Conservation (phyloP, 768 basidiomycete genomes). For the Russula vinacea region DNA sequence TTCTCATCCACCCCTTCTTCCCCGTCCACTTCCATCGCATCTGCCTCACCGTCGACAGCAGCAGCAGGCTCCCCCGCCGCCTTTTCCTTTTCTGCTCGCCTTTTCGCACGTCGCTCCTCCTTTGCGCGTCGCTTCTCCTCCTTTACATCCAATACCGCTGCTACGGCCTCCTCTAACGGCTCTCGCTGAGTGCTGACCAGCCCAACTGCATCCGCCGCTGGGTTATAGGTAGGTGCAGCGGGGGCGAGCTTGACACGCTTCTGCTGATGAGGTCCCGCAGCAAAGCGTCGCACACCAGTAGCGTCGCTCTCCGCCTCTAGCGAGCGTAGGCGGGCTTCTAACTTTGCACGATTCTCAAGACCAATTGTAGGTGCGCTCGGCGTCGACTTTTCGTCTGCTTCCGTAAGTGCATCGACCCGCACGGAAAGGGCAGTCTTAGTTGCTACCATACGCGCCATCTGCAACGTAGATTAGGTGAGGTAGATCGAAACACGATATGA, state of each 20-base stretch:
- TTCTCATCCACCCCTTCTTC: conserved; percentile 39
- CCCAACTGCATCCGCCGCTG: conserved; percentile 76
- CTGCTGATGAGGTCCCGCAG: conserved; percentile 63
- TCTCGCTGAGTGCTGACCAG: conserved; percentile 84
- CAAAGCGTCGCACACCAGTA: conserved; percentile 64
- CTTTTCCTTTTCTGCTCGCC: conserved; percentile 50
- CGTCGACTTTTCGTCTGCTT: conserved; percentile 86
- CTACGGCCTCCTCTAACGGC: conserved; percentile 70
- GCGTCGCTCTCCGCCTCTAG: conserved; percentile 82
- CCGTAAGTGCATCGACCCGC: conserved; percentile 95
- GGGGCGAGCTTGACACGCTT: conserved; percentile 76
- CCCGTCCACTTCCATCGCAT: conserved; percentile 48
- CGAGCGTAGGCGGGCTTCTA: conserved; percentile 88
- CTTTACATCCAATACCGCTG: conserved; percentile 76
- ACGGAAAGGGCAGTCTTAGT: conserved; percentile 97
- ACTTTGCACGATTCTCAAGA: conserved; percentile 88
- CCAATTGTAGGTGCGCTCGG: conserved; percentile 81
- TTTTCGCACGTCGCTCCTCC: conserved; percentile 74
- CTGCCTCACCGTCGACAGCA: conserved; percentile 30
- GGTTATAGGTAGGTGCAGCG: conserved; percentile 80
- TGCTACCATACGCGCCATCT: conserved; percentile 99
- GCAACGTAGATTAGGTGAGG: conserved; percentile 1
- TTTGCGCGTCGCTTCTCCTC: conserved; percentile 81
- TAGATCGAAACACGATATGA: not conserved
- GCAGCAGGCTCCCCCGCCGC: conserved; percentile 33